Evolutionary conservation across 257 asterid genomes (phyloP).

Genomic region (Craterostigma plantagineum): DNA sequence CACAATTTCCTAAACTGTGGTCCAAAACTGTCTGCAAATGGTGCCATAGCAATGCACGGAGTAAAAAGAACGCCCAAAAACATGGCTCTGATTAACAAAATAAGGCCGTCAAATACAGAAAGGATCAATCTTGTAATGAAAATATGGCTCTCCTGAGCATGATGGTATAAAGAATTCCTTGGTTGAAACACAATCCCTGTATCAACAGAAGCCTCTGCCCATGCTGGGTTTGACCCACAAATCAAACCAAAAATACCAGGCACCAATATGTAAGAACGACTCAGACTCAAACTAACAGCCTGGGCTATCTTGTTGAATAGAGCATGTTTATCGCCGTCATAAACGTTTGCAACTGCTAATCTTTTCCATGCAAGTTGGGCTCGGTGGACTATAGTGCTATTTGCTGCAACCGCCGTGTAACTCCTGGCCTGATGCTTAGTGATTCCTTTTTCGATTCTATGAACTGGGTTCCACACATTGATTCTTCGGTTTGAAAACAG

Average conservation of each 20-base stretch:
- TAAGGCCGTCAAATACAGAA: slow-evolving; percentile 29
- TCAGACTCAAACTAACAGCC: slow-evolving; percentile 68
- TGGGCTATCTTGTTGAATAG: slow-evolving; percentile 53
- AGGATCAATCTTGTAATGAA: slow-evolving; percentile 25
- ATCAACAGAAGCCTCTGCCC: slow-evolving; percentile 32
- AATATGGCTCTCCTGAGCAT: slow-evolving; percentile 48
- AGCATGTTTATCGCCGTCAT: slow-evolving; percentile 14
- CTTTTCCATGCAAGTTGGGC: slow-evolving; percentile 55
- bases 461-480: too few species aligned
- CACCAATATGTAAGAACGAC: slow-evolving; percentile 39
- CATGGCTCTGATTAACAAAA: slow-evolving; percentile 52
- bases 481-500: too few species aligned
- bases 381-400: slow-evolving; percentile 22
- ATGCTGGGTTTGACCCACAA: slow-evolving; percentile 35
- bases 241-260: slow-evolving; percentile 54
- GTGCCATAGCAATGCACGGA: slow-evolving; percentile 83
- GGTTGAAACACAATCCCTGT: slow-evolving; percentile 19
- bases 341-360: slow-evolving; percentile 17
- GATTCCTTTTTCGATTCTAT: too few species aligned
- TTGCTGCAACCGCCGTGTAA: slow-evolving; percentile 2
- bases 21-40: slow-evolving; percentile 75
- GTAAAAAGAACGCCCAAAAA: slow-evolving; percentile 54
- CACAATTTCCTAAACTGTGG: slow-evolving; percentile 52
- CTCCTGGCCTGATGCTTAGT: too few species aligned
- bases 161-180: slow-evolving; percentile 30